Evolutionary conservation across 2,329 filamentous ascomycete species (phyloP), one percentile per base, ranked within the genome.

Genomic region (Claviceps quebecensis): DNA sequence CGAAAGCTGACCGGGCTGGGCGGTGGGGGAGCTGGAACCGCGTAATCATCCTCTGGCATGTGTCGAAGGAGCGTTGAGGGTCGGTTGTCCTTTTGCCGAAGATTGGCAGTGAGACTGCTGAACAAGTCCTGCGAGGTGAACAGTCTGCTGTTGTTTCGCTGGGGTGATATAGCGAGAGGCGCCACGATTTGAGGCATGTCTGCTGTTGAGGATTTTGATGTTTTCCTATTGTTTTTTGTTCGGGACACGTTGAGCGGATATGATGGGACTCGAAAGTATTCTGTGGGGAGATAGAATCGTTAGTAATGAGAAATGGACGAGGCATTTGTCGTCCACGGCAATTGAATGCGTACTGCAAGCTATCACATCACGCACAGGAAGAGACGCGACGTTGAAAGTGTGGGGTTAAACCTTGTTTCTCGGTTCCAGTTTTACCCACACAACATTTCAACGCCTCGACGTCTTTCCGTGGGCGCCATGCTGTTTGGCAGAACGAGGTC

Each of bases 1-100:
- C 76, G 72, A 60, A 81, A 82, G 66, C 76, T 77, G 61, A 83
- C 76, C 7, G 80, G 80, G 57, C 76, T 81, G 13, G 80, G 78
- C 19, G 80, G 80, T 13, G 80, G 80, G 41, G 80, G 77, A 14
- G 80, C 78, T n/a, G 80, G 80, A 19, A 82, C 78, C 36, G 73
- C 71, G 67, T 81, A 83, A 64, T 83, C 79, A 53, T 76, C 68
- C 59, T 80, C 75, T 56, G 70, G 70, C 58, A 78, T 77, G 56
- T 69, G 67, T 56, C 72, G 75, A 55, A 72, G 67, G 0, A 76
- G 74, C 2, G 72, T 70, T 54, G 67, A 61, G 17, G 70, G 66
- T n/a, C 67, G 65, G 50, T 67, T 61, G 58, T 62, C 64, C 54
- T 67, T 63, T 57, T 70, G 70, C 53, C 70, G 69, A 44, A 80